Evolutionary conservation across 805 yeast species (phyloP).

Genomic region (Scheffersomyces coipomensis): DNA sequence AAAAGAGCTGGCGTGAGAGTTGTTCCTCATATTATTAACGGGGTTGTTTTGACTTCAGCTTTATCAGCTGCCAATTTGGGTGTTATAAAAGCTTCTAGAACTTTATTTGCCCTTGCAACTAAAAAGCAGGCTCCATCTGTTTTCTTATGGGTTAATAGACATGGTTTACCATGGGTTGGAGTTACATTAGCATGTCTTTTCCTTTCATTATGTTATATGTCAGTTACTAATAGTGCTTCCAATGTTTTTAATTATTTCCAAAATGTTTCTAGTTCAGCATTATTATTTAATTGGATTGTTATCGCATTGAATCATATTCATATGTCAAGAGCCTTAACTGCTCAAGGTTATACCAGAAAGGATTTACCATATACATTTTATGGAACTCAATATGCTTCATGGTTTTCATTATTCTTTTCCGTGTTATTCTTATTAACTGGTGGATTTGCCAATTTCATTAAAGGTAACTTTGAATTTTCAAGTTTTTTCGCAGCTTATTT

Average conservation of each 20-base stretch:
- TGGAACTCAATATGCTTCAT: constrained; percentile 36
- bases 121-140: constrained; percentile 37
- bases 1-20: constrained; percentile 29
- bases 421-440: constrained; percentile 31
- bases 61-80: constrained; percentile 35
- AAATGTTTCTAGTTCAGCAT: constrained; percentile 24
- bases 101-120: constrained; percentile 33
- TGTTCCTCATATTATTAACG: constrained; percentile 36
- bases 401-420: constrained; percentile 27
- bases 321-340: constrained; percentile 34
- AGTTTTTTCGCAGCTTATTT: constrained; percentile 44
- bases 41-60: constrained; percentile 38
- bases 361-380: constrained; percentile 27
- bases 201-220: constrained; percentile 36
- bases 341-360: constrained; percentile 33
- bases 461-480: constrained; percentile 34
- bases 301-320: constrained; percentile 25
- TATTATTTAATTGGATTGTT: constrained; percentile 25
- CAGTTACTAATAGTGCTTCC: constrained; percentile 18
- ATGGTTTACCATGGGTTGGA: constrained; percentile 34
- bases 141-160: constrained; percentile 26
- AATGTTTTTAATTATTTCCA: constrained; percentile 37
- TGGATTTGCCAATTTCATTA: constrained; percentile 39
- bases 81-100: constrained; percentile 27
- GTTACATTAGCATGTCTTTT: constrained; percentile 19